Evolutionary conservation across 257 asterid species (phyloP).

Genomic region (Pogostemon cablin): DNA sequence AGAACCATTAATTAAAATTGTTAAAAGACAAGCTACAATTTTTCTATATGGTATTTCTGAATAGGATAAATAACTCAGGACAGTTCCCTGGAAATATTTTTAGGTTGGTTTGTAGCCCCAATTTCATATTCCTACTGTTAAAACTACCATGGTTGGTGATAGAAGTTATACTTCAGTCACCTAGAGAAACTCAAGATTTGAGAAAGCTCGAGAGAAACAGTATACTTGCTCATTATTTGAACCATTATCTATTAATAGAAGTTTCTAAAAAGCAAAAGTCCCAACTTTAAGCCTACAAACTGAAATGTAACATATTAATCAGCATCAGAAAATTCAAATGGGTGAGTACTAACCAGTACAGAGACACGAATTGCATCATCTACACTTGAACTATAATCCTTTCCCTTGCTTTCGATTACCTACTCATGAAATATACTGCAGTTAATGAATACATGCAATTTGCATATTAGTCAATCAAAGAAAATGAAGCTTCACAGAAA

Average conservation of each 20-base stretch:
- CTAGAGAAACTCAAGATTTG: neutral
- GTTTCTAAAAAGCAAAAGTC: neutral
- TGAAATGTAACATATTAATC: conserved; percentile 18
- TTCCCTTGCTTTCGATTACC: conserved; percentile 96
- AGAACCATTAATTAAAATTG: conserved; percentile 15
- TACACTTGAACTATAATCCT: conserved; percentile 53
- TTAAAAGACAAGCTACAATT: conserved; percentile 5
- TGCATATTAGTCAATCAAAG: conserved; percentile 22
- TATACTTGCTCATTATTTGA: neutral
- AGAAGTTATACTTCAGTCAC: neutral
- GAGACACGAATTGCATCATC: conserved; percentile 96
- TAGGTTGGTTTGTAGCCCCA: neutral
- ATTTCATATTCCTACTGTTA: neutral
- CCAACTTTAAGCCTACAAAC: neutral
- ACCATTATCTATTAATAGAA: neutral
- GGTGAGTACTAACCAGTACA: conserved; percentile 69
- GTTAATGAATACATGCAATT: neutral
- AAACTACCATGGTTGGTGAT: neutral
- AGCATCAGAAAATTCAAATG: conserved; percentile 8
- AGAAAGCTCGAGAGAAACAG: too few species aligned
- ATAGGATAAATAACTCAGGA: neutral
- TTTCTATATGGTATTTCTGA: neutral
- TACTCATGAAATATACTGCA: conserved; percentile 31
- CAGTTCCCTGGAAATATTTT: neutral
- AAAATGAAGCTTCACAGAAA: conserved; percentile 24